Percentiles rank a stretch among this genome's conserved stretches.
Conservation (phyloP, 495 filamentous ascomycete species). For the Neurospora sp. region DNA sequence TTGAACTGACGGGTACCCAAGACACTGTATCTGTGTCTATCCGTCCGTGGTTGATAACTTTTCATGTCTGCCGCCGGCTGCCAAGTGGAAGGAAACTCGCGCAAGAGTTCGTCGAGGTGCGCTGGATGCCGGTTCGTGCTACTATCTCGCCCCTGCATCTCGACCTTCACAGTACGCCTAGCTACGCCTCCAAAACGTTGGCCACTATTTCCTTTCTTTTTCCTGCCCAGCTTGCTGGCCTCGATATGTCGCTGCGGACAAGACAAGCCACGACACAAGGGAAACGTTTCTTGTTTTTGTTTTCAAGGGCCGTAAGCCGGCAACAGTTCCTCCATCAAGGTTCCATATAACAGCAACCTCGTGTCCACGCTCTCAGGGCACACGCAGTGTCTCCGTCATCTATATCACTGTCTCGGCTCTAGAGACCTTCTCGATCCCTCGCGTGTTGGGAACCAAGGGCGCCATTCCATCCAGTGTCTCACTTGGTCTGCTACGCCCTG, state of each 20-base stretch:
- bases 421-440: not conserved
- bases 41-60: not conserved
- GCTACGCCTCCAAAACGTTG: not conserved
- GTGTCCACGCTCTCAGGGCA: not conserved
- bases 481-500: constrained; percentile 2
- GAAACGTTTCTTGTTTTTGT: not conserved
- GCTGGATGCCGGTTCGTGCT: not conserved
- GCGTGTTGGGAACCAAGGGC: not conserved
- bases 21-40: not conserved
- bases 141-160: not conserved
- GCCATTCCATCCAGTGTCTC: constrained; percentile 4
- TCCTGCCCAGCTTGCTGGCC: not conserved
- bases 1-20: not conserved
- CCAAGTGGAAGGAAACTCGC: not conserved
- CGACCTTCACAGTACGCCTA: not conserved
- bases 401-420: constrained; percentile 11
- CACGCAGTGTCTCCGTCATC: constrained; percentile 10
- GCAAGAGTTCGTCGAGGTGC: not conserved
- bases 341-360: not conserved
- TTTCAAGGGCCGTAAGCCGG: not conserved
- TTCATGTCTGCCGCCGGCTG: not conserved
- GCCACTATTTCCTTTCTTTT: not conserved
- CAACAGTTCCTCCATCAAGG: not conserved
- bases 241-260: not conserved
- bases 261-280: not conserved